Evolutionary conservation across 2,329 filamentous ascomycete species (phyloP).

Genomic region (Septoria linicola): DNA sequence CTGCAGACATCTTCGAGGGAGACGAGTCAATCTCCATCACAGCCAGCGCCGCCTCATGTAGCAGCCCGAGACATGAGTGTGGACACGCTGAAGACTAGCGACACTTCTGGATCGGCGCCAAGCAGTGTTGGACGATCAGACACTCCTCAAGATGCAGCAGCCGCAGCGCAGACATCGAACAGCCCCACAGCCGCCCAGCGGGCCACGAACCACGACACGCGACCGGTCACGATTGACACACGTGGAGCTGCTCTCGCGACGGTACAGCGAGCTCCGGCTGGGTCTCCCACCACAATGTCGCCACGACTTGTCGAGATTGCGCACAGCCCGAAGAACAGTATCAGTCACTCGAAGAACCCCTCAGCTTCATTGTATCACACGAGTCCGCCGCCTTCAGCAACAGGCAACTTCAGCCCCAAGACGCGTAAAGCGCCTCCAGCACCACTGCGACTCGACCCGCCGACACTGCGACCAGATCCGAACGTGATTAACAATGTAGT

Average conservation of each 20-base stretch:
- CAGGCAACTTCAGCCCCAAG: conserved; percentile 28
- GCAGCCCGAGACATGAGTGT: conserved; percentile 29
- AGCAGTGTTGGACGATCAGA: conserved; percentile 31
- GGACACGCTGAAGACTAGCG: conserved; percentile 34
- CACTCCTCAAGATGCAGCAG: conserved; percentile 31
- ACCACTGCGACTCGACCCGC: conserved; percentile 65
- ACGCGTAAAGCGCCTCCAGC: conserved; percentile 79
- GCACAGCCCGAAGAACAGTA: conserved; percentile 14
- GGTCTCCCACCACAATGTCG: conserved; percentile 29
- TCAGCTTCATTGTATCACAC: conserved; percentile 20
- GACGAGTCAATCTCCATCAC: conserved; percentile 32
- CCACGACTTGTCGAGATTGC: conserved; percentile 23
- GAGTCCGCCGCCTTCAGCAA: conserved; percentile 22
- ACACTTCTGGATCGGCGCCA: conserved; percentile 27
- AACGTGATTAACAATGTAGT: conserved; percentile 38
- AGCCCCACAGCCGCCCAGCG: conserved; percentile 17
- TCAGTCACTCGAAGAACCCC: conserved; percentile 17
- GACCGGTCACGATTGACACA: conserved; percentile 5
- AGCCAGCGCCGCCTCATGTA: conserved; percentile 14
- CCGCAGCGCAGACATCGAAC: not conserved
- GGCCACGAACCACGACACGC: conserved; percentile 1
- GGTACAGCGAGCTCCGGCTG: conserved; percentile 19
- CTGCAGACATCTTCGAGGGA: conserved; percentile 27
- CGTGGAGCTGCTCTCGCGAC: conserved; percentile 13
- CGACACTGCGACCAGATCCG: conserved; percentile 18